Base-by-base conservation (phyloP, 352 stramenopile genomes). In the Elongisporangium prolatum region DNA sequence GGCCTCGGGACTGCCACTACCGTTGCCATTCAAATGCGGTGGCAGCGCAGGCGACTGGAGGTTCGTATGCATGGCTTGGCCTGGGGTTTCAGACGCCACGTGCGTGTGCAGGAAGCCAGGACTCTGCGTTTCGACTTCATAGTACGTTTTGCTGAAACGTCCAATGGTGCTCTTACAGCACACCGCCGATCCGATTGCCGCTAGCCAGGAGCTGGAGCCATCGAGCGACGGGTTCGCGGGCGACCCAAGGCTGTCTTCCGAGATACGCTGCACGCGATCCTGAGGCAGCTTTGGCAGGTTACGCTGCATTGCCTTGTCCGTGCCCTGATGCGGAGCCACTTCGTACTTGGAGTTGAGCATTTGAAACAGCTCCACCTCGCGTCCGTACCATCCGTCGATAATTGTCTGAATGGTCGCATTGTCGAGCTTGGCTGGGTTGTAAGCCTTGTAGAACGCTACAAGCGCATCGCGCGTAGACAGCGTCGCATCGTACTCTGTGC, bases 341-440 rank as follows among this genome's bases (percentile, higher is more conserved):
- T 94, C 84, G 61, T 94, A 94, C 67, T 94, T 94, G 57, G 75
- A 59, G 53, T 89, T 89, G 34, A 94, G 82, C 84, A 94, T 94
- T 65, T 84, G 77, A 58, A 94, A 94, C 37, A 94, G 72, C 71
- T 94, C 84, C 24, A 94, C 77, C 50, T 94, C 84, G 24, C 82
- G 81, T 47, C 82, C 84, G 52, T 88, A 86, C 84, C 84, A 94
- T 25, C 84, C 82, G 61, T 94, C 84, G 48, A 94, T 91, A 57
- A 94, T 91, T 9, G 84, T 90, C 64, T 91, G 71, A 60, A 94
- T 92, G 16, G 84, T 94, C 24, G 71, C 77, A 49, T 92, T 91
- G 62, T 94, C 80, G 52, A 94, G 68, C 61, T 94, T 94, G 49
- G 77, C 80, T 2, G 84, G 84, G 65, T 94, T 94, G 63, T 94